Evolutionary conservation across 257 asterid species (phyloP).

Genomic region (Lithospermum erythrorhizon): DNA sequence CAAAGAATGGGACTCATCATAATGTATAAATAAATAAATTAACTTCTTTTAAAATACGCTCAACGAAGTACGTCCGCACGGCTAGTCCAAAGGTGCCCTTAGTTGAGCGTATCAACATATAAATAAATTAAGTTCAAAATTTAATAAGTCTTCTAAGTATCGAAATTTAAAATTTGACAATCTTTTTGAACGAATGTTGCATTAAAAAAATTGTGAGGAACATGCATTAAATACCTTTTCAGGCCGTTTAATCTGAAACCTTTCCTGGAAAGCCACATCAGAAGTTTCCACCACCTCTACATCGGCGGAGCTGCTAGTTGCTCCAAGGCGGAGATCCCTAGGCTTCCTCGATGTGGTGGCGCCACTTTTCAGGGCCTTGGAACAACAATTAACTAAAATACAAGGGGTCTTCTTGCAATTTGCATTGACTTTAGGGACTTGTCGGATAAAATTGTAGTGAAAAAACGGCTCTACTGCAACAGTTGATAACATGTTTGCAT

Average conservation of each 20-base stretch:
- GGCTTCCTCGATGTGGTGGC: conserved; percentile 1
- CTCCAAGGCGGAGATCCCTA: conserved; percentile 12
- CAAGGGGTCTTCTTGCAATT: conserved; percentile 16
- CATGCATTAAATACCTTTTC: conserved; percentile 5
- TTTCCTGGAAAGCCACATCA: conserved; percentile 29
- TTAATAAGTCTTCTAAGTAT: too few species aligned
- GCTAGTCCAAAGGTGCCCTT: too few species aligned
- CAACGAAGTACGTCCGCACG: too few species aligned
- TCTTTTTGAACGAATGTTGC: too few species aligned
- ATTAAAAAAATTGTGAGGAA: too few species aligned
- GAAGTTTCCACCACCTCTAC: conserved; percentile 34
- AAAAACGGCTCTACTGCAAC: conserved; percentile 30
- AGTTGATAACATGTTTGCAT: conserved; percentile 45
- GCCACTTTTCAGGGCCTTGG: conserved; percentile 16
- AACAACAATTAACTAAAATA: conserved; percentile 24
- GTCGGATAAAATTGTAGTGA: conserved; percentile 17
- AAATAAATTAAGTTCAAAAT: too few species aligned
- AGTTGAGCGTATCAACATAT: too few species aligned
- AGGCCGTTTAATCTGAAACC: conserved; percentile 34
- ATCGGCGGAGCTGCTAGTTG: conserved; percentile 30
- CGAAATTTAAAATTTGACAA: too few species aligned
- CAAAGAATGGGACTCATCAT: too few species aligned
- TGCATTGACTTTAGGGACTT: conserved; percentile 14
- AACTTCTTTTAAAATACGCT: too few species aligned
- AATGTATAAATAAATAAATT: too few species aligned